phyloP scores from a whole-genome alignment of 2,329 filamentous ascomycete genomes.

The Cladobotryum protrusum region DNA sequence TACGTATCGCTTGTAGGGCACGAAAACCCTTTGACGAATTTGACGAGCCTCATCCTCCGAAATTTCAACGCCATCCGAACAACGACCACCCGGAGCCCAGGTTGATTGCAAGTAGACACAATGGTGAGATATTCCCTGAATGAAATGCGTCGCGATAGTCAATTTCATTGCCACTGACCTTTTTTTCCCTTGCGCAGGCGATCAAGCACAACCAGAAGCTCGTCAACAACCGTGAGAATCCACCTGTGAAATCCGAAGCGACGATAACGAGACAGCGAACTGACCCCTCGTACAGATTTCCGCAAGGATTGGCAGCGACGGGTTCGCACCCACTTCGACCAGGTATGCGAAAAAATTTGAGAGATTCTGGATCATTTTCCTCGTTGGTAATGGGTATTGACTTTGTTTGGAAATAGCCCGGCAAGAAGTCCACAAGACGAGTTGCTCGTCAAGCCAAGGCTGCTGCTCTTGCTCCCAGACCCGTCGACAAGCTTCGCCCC shows the following conservation, averaged over 20 bases:
- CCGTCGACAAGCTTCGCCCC: constrained; percentile 93
- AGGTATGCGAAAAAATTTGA: constrained; percentile 57
- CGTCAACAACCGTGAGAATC: constrained; percentile 80
- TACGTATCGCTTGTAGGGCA: constrained; percentile 33
- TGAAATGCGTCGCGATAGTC: constrained; percentile 14
- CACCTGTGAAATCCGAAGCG: constrained; percentile 20
- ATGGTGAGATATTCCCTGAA: constrained; percentile 38
- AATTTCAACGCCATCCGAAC: constrained; percentile 35
- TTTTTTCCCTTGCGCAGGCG: constrained; percentile 51
- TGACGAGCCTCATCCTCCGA: constrained; percentile 33
- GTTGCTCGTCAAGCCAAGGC: constrained; percentile 91
- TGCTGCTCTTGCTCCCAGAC: constrained; percentile 88
- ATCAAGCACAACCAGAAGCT: constrained; percentile 99
- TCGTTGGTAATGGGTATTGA: constrained; percentile 24
- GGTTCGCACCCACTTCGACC: constrained; percentile 99
- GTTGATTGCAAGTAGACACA: constrained; percentile 50
- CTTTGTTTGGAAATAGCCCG: constrained; percentile 57
- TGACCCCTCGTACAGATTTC: constrained; percentile 64
- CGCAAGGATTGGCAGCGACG: constrained; percentile 99
- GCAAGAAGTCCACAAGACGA: constrained; percentile 90
- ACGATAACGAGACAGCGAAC: constrained; percentile 25
- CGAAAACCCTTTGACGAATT: constrained; percentile 38
- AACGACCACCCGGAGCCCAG: constrained; percentile 36
- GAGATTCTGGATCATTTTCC: too few relatives aligned
- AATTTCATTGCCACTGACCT: constrained; percentile 27